Base-by-base conservation (phyloP, 768 basidiomycete species). In the Tubosaeta sp. region DNA sequence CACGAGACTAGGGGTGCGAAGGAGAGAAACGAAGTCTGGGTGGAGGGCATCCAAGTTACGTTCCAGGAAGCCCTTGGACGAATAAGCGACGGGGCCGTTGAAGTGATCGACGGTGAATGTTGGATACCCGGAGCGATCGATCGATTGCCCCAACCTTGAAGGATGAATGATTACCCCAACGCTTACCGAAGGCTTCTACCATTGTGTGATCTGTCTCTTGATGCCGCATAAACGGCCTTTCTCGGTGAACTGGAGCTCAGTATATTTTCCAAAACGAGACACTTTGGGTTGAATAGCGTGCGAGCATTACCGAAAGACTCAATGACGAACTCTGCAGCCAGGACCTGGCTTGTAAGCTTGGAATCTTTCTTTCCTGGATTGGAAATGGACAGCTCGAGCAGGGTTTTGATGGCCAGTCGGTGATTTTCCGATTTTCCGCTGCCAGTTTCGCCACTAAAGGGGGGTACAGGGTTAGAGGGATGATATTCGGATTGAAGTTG, bases 191-290 rank as follows among this genome's bases (percentile, higher is more conserved):
- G 0, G 95, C 91, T 61, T 97, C 93, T 8, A 95, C 83, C 92
- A 98, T 97, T 0, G 88, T 91, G 49, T 86, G 81, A 61, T 95
- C 92, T 3, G 86, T 95, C 81, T 95, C 70, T 98, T 98, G 66
- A 92, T 75, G 56, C 97, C 97, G 43, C 77, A 84, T 0, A 98
- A 72, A 4, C 94, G 80, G 7, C 95, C 95, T 19, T 89, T 86
- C 32, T 97, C 94, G 48, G 82, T 90, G 74, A 97, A 98, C 71
- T 98, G 97, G 0, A 99, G 80, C 65, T 99, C 97, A 42, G 94
- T 97, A 69, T 99, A 99, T 68, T 95, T 94, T 51, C 95, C 97
- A 65, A 95, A 97, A 44, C 93, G 87, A 29, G 97, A 97, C 13
- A 95, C 95, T 97, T 97, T 43, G 91, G 81, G 65, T 97, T 97